A percentile compares a stretch with the other conserved stretches of the same genome.
Conservation (phyloP, 305 asterid species). For the Striga hermonthica region DNA sequence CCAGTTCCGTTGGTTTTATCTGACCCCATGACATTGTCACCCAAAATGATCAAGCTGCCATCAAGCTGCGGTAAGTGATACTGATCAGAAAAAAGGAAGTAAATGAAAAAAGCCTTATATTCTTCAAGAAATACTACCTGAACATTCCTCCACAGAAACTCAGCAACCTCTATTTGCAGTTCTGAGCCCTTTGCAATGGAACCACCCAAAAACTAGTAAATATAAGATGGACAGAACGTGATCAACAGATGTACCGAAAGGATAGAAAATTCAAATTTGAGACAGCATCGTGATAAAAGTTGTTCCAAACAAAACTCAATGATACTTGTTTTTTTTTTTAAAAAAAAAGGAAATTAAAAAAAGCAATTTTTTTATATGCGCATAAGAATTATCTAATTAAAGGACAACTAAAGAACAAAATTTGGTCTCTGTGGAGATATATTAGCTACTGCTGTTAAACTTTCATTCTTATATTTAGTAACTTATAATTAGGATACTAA, state of each 20-base stretch:
- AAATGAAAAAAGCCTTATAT: constrained; percentile 23
- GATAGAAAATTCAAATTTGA: constrained; percentile 18
- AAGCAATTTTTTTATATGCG: neutral
- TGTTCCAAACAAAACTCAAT: neutral
- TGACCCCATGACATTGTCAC: constrained; percentile 85
- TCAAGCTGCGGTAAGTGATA: constrained; percentile 62
- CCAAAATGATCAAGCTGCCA: constrained; percentile 79
- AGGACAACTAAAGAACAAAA: constrained; percentile 26
- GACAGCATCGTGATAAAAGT: neutral
- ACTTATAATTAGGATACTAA: too few species aligned
- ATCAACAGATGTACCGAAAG: constrained; percentile 20
- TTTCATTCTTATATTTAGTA: too few species aligned
- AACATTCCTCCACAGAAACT: constrained; percentile 88
- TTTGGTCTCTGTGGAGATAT: constrained; percentile 7
- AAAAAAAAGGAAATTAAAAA: neutral
- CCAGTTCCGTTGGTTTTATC: constrained; percentile 41
- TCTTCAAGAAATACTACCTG: constrained; percentile 54
- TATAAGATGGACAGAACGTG: constrained; percentile 30
- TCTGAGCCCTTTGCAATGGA: constrained; percentile 85
- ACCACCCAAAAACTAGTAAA: constrained; percentile 81
- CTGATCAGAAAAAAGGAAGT: constrained; percentile 32
- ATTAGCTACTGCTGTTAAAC: too few species aligned
- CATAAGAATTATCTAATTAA: neutral
- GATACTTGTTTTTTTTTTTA: too few species aligned
- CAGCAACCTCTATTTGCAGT: constrained; percentile 86